Evolutionary conservation across 2,329 filamentous ascomycete genomes (phyloP), one percentile per base, ranked within the genome.

Genomic region (Purpureocillium lavendulum): DNA sequence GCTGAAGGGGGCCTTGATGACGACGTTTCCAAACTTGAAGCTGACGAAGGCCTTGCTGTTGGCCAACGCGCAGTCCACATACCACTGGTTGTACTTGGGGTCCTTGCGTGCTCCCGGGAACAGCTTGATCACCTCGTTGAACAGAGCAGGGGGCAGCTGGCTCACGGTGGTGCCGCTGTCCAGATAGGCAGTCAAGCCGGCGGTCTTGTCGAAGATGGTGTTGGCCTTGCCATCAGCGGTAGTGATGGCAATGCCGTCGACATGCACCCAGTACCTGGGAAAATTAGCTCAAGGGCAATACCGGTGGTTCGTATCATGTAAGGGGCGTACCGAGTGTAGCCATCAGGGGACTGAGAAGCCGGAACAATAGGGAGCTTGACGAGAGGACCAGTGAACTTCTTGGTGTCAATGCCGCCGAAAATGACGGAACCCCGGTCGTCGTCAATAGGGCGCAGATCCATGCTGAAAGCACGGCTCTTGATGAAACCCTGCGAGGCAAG

Each of bases 131-230:
- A 75, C 56, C 12, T 53, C 39, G 12, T 54, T 45, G 28, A 72
- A 66, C 33, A 82, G 54, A 18, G 62, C 54, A 44, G 71, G 59
- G 3, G 80, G 80, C 3, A 85, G 67, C 49, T 79, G 76, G 52
- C 72, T 80, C 42, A 82, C 61, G 30, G 73, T 80, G 41, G 73
- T 78, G 40, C 81, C 80, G 7, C 73, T 77, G 56, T 82, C 78
- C 26, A 82, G 67, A 28, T 79, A 64, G 15, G 71, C 70, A 28
- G 65, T 57, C 16, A 65, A 48, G 33, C 41, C 45, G 38, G 48
- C 50, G 36, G 46, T 40, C 33, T 50, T 49, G 31, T 40, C 31
- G 29, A 77, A 65, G n/a, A 71, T 70, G 33, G 65, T 58, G 12
- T 65, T 45, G 15, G 65, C 58, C 15, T 56, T 59, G 28, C 44